A percentile compares a stretch with the other conserved stretches of the same genome.
Conservation (phyloP, 148 eudicot genomes). For the Fagopyrum esculentum region DNA sequence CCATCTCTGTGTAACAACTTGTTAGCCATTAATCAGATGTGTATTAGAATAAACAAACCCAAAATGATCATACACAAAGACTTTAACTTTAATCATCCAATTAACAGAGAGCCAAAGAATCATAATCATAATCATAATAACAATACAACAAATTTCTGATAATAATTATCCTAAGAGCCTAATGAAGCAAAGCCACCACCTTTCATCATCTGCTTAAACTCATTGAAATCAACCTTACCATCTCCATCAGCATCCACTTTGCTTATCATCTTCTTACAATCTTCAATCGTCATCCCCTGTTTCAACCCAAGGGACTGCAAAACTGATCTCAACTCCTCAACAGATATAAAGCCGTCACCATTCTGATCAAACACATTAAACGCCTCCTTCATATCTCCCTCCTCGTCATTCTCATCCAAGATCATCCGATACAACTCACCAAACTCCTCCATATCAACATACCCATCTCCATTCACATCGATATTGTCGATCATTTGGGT, state of each 20-base stretch:
- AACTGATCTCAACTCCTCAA: constrained; percentile 59
- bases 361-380: constrained; percentile 72
- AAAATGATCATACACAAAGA: neutral
- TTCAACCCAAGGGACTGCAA: constrained; percentile 45
- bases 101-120: neutral
- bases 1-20: neutral
- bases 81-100: neutral
- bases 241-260: constrained; percentile 80
- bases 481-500: constrained; percentile 40
- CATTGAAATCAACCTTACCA: constrained; percentile 57
- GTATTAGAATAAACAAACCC: neutral
- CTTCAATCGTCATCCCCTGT: constrained; percentile 55
- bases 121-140: too few relatives aligned
- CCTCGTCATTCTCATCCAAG: constrained; percentile 40
- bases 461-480: constrained; percentile 62
- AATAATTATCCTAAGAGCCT: constrained; percentile 1
- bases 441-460: constrained; percentile 57
- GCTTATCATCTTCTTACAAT: constrained; percentile 65
- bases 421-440: constrained; percentile 34
- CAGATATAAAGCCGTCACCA: constrained; percentile 68
- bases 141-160: neutral
- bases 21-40: neutral
- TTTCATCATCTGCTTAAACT: constrained; percentile 86
- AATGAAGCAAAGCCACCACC: constrained; percentile 48
- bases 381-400: constrained; percentile 62